Conservation (phyloP, 257 asterid genomes). For the Perilla frutescens region DNA sequence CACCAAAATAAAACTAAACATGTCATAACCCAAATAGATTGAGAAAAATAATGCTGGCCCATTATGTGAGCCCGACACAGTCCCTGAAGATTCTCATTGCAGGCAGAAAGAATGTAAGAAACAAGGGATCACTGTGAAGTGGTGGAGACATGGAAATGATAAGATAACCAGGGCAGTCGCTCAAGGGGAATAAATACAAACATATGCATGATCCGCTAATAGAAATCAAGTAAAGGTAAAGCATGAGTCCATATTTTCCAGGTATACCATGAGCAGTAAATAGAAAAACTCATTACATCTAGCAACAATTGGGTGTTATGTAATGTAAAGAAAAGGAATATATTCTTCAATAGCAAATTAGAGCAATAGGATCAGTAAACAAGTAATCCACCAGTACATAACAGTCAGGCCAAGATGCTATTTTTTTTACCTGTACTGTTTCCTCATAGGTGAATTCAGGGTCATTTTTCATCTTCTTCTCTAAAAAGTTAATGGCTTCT, state of each 20-base stretch:
- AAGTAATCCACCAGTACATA: slow-evolving; percentile 18
- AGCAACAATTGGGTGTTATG: neutral
- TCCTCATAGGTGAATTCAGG: slow-evolving; percentile 89
- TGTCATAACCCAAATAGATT: too few species aligned
- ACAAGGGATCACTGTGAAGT: too few species aligned
- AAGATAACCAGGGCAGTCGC: neutral
- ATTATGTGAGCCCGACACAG: too few species aligned
- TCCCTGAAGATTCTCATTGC: too few species aligned
- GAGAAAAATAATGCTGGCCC: too few species aligned
- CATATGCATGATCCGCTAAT: neutral
- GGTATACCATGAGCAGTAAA: neutral
- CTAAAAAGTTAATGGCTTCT: slow-evolving; percentile 91
- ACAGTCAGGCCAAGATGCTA: neutral
- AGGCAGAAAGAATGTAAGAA: too few species aligned
- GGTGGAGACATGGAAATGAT: too few species aligned
- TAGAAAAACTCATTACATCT: neutral
- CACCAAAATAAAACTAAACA: too few species aligned
- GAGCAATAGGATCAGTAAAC: neutral
- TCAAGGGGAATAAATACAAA: neutral
- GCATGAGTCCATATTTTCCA: neutral
- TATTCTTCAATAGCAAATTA: neutral
- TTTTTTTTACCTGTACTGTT: slow-evolving; percentile 84
- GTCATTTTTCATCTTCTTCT: slow-evolving; percentile 95
- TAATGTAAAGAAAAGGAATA: neutral
- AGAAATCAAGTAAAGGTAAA: slow-evolving; percentile 1